Conservation (phyloP, 2,329 filamentous ascomycete species). For the Knoxdaviesia proteae region DNA sequence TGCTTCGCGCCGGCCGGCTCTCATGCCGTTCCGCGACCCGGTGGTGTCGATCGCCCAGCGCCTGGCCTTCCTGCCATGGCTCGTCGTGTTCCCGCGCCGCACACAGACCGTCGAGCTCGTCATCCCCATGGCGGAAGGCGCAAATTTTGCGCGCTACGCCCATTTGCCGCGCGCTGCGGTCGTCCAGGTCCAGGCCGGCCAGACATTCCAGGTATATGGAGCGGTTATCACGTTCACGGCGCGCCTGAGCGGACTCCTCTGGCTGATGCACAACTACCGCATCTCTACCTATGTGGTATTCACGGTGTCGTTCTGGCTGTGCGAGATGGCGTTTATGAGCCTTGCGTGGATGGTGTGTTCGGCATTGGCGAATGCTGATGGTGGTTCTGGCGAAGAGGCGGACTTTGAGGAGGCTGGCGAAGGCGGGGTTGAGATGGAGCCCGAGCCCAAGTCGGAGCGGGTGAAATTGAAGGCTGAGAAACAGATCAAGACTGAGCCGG, state of each 20-base stretch:
- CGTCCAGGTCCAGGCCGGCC: conserved; percentile 47
- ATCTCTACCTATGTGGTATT: conserved; percentile 48
- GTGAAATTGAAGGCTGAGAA: conserved; percentile 4
- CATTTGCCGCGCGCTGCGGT: conserved; percentile 24
- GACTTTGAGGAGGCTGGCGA: no score
- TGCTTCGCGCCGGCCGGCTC: conserved; percentile 49
- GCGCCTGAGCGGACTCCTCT: conserved; percentile 53
- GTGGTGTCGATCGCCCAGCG: conserved; percentile 41
- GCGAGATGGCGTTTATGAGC: conserved; percentile 47
- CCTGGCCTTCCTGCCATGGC: conserved; percentile 43
- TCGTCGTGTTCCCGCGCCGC: conserved; percentile 39
- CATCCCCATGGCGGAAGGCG: conserved; percentile 52
- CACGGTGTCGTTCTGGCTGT: conserved; percentile 53
- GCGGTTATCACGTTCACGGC: conserved; percentile 51
- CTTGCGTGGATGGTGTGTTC: conserved; percentile 39
- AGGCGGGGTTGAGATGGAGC: no score
- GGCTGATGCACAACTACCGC: conserved; percentile 73
- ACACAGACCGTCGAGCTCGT: conserved; percentile 41
- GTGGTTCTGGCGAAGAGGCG: no score
- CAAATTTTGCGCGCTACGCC: conserved; percentile 34
- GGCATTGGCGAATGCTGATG: no score
- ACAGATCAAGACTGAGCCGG: not conserved
- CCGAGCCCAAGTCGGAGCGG: not conserved
- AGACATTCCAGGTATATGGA: conserved; percentile 56
- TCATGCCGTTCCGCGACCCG: conserved; percentile 61